phyloP scores from a whole-genome alignment of 176 grass and related monocot species.

The Ampelocalamus luodianensis region DNA sequence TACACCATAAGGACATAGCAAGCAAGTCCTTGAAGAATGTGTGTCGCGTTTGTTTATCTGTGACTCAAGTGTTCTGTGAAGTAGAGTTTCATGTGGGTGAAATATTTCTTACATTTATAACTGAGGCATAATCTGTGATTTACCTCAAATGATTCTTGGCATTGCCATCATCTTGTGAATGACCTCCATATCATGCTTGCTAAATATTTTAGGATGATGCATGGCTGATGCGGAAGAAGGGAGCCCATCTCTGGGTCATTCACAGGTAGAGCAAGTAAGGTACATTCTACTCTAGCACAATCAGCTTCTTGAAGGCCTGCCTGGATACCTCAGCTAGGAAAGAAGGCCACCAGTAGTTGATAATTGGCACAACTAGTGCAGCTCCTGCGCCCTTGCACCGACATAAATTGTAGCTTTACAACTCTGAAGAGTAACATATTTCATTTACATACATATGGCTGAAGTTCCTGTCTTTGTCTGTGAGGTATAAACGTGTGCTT shows the following conservation, averaged over 20 bases:
- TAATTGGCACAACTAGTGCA: constrained; percentile 62
- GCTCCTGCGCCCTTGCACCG: constrained; percentile 65
- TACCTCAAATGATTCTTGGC: constrained; percentile 47
- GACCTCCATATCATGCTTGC: constrained; percentile 62
- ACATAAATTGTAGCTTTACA: constrained; percentile 14
- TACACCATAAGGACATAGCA: background rate
- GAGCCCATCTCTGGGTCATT: constrained; percentile 78
- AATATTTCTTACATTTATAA: constrained; percentile 19
- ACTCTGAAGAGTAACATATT: constrained; percentile 13
- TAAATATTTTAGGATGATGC: constrained; percentile 62
- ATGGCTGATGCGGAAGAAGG: constrained; percentile 60
- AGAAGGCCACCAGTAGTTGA: constrained; percentile 87
- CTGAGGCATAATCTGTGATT: constrained; percentile 25
- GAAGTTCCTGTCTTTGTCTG: constrained; percentile 45
- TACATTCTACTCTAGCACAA: constrained; percentile 62
- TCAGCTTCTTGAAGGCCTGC: constrained; percentile 57
- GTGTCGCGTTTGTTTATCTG: constrained; percentile 2
- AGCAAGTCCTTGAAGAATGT: background rate
- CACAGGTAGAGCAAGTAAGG: constrained; percentile 76
- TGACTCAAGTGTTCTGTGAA: background rate
- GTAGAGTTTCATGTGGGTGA: background rate
- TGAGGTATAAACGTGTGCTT: no score
- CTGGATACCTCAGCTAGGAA: constrained; percentile 65
- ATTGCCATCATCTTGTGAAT: constrained; percentile 62
- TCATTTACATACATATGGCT: constrained; percentile 1